Base-by-base conservation (phyloP, 257 asterid genomes). In the Capsicum rhomboideum region DNA sequence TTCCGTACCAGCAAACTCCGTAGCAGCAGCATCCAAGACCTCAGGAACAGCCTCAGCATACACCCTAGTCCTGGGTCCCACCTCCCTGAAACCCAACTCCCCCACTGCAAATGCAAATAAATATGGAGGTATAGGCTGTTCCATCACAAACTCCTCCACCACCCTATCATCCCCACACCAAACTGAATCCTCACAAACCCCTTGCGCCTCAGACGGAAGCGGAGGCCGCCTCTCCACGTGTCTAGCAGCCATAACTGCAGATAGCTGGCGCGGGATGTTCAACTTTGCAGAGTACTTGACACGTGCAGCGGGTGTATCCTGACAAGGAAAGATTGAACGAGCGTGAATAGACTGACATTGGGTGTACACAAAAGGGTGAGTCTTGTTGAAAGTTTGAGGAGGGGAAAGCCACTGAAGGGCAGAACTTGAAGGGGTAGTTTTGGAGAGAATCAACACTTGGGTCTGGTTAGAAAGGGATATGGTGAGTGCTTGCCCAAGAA, bases 341-440 rank as follows among this genome's bases (percentile, higher is more conserved):
- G 98, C 99, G 82, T 96, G 98, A 82, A 96, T 96, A 66, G 99
- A 53, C 83, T 96, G 98, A 80, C 99, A 96, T 55, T 96, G 99
- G 20, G 99, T 96, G 84, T 93, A 96, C 5, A 96, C 98, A 72
- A 94, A 96, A 12, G 99, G 98, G 49, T 84, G 87, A 0, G 91
- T 66, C 82, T 94, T 94, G 79, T 94, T 96, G 59, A 92, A 92
- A 13, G 98, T 96, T 83, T 96, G 99, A 0, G 91, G 90, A 10
- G 99, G 99, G 6, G 96, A 77, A 7, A 96, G 97, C 99, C 99
- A 96, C 23, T 94, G 99, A 46, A 96, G 96, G 37, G 99, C 82
- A 17, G 82, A 77, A 50, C 82, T 77, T 0, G 63, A 67, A 23
- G 85, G 80, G 34, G 23, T 31, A 11, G 85, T 82, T 29, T 67